Percentiles rank a stretch among this genome's conserved stretches.
These are phyloP conservation scores for Pseudopithomyces chartarum DNA, from an alignment of 2,329 filamentous ascomycete species.

Conservation along the genomic window DNA sequence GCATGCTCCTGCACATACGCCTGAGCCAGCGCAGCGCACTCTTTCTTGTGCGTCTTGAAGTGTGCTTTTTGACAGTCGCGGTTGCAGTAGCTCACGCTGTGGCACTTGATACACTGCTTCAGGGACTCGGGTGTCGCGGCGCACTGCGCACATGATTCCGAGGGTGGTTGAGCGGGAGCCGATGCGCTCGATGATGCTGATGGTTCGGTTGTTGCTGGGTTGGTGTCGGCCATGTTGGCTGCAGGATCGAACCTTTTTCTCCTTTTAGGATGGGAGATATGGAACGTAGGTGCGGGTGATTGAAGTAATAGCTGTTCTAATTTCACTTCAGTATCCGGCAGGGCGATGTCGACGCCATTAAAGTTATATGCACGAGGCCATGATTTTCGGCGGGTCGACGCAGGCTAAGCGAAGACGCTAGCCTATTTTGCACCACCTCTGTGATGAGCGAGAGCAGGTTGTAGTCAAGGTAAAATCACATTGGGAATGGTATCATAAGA, in stretches of 20 bases:
- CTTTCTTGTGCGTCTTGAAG: slow-evolving; percentile 48
- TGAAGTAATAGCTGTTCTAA: too few relatives aligned
- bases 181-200: slow-evolving; percentile 17
- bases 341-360: too few relatives aligned
- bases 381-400: slow-evolving; percentile 5
- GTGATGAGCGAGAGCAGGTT: neutral
- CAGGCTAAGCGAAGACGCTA: slow-evolving; percentile 4
- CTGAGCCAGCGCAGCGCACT: slow-evolving; percentile 45
- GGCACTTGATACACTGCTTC: slow-evolving; percentile 47
- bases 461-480: neutral
- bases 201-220: neutral
- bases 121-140: slow-evolving; percentile 24
- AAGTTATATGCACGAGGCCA: neutral
- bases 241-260: neutral
- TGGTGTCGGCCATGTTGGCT: neutral
- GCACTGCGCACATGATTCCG: slow-evolving; percentile 30
- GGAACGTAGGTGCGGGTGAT: neutral
- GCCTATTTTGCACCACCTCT: neutral
- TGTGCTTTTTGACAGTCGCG: slow-evolving; percentile 49
- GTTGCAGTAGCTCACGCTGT: slow-evolving; percentile 46
- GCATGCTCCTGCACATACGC: slow-evolving; percentile 45
- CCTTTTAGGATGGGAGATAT: neutral
- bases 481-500: slow-evolving; percentile 9
- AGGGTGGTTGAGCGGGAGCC: neutral
- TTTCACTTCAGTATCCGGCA: too few relatives aligned